Base-by-base conservation (phyloP, 2,329 filamentous ascomycete species). In the Fusarium drepaniforme region DNA sequence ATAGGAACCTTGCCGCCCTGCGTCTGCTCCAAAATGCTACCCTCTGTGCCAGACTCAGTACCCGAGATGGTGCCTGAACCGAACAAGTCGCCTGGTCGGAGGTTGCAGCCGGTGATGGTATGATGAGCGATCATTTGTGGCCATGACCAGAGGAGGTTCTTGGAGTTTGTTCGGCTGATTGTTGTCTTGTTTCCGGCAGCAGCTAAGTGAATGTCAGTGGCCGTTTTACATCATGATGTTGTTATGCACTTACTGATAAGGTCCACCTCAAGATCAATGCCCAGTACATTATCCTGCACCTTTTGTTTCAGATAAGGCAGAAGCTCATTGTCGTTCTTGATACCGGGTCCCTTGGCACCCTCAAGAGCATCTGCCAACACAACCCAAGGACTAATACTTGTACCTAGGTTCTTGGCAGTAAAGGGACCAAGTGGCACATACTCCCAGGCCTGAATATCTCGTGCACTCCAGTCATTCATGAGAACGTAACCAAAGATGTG, bases 91-190 rank as follows among this genome's bases (percentile, higher is more conserved):
- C 94, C 94, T 0, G 91, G 88, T 8, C 90, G 89, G 83, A 97
- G 88, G 9, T 92, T 91, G 82, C 94, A 97, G 8, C 94, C 94
- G 0, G 91, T 93, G 68, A 94, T 89, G 4, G 93, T 92, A 81
- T 97, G 94, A 82, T 97, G 94, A 0, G 94, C 90, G 38, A 97
- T 85, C 93, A 96, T 96, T 80, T 97, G 94, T 1, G 93, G 89
- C 85, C 95, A 97, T 0, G 93, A 96, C 88, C 91, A 97, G 2
- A 96, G 87, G 2, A 97, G 86, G 61, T 87, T 82, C 23, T 75
- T 81, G 1, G 83, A 81, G 59, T 79, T 84, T 8, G 83, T 84
- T 51, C 75, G 78, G 18, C 75, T 80, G 15, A 85, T 78, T n/a
- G 80, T 77, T 2, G 77, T 82, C 56, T 79, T 83, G 56, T 80